Evolutionary conservation across 2,329 filamentous ascomycete genomes (phyloP).

Genomic region (Scorias spongiosa): DNA sequence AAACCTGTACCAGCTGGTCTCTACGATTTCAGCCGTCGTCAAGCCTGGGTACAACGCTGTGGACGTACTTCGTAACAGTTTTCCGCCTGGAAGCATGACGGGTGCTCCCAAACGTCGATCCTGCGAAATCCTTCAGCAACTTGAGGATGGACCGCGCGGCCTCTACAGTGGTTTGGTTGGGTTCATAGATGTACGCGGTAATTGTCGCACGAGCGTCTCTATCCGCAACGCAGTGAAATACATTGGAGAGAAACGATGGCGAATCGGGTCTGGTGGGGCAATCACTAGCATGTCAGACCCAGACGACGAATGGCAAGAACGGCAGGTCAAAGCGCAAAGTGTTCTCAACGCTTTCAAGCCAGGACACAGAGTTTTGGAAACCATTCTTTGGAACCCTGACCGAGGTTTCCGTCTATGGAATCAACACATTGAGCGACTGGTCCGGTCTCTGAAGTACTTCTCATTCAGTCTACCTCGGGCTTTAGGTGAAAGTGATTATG

Average conservation of each 20-base stretch:
- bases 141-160: slow-evolving; percentile 55
- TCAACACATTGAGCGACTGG: neutral
- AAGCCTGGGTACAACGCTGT: slow-evolving; percentile 22
- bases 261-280: slow-evolving; percentile 77
- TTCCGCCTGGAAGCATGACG: slow-evolving; percentile 92
- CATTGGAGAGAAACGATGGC: slow-evolving; percentile 55
- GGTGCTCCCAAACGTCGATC: slow-evolving; percentile 88
- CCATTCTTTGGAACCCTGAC: neutral
- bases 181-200: slow-evolving; percentile 73
- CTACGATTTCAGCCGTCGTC: neutral
- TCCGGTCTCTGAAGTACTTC: neutral
- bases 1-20: slow-evolving; percentile 83
- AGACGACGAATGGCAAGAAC: slow-evolving; percentile 69
- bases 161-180: slow-evolving; percentile 82
- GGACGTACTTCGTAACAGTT: slow-evolving; percentile 58
- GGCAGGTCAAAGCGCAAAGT: neutral
- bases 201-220: slow-evolving; percentile 79
- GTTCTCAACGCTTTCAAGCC: neutral
- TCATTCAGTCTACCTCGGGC: neutral
- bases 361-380: neutral
- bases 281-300: slow-evolving; percentile 72
- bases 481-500: neutral
- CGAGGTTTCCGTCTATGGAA: neutral
- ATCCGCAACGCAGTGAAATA: slow-evolving; percentile 70
- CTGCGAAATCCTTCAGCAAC: slow-evolving; percentile 60